These are phyloP conservation scores for Fragaria vesca DNA, from an alignment of 306 rosid genomes.

Conservation along the genomic window DNA sequence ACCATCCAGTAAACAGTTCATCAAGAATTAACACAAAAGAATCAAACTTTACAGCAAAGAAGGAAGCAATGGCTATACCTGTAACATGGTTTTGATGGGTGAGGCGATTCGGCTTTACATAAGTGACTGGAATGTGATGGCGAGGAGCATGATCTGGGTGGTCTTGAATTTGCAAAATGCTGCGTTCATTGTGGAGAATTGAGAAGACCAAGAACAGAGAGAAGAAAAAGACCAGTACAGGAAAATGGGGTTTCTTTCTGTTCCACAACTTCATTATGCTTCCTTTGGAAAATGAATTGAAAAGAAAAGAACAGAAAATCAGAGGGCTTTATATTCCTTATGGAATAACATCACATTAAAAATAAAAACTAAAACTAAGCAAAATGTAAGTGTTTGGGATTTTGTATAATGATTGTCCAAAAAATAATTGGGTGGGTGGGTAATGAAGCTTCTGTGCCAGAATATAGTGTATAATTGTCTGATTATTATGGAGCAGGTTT, in stretches of 20 bases:
- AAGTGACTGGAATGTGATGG: conserved; percentile 48
- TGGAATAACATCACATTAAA: neutral
- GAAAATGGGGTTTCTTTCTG: conserved; percentile 43
- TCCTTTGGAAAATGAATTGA: neutral
- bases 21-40: neutral
- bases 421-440: neutral
- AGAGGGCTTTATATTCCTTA: neutral
- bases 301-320: neutral
- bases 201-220: conserved; percentile 53
- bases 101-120: conserved; percentile 70
- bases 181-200: conserved; percentile 64
- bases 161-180: conserved; percentile 59
- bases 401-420: neutral
- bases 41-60: conserved; percentile 7
- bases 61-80: conserved; percentile 36
- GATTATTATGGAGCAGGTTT: neutral
- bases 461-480: neutral
- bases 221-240: conserved; percentile 50
- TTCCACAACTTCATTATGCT: conserved; percentile 30
- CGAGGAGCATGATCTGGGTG: conserved; percentile 41
- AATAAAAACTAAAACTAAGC: neutral
- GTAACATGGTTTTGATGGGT: conserved; percentile 33
- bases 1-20: conserved; percentile 13
- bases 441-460: neutral
- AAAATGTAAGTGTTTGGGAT: neutral